Base-by-base conservation (phyloP, 495 filamentous ascomycete genomes). In the Filosporella fistucella region DNA sequence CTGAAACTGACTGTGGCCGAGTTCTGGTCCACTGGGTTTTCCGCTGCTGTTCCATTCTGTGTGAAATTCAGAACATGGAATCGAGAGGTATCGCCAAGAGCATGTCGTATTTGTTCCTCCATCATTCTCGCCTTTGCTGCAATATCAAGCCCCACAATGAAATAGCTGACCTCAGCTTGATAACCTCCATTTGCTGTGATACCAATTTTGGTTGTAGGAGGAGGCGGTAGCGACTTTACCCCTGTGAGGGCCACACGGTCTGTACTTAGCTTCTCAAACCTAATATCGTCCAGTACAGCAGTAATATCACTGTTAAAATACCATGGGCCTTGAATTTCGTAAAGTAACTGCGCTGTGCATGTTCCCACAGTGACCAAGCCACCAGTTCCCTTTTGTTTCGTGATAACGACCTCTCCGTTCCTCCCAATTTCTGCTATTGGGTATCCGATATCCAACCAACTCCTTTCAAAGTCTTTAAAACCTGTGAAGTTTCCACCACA, bases 231-330 rank as follows among this genome's bases (percentile, higher is more conserved):
- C 4, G 71, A 71, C 47, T 53, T 65, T 21, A 75, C 61, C 1
- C 73, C 68, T 11, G 58, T 58, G 0, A 80, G 57, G 2, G 53
- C 60, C 2, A 79, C 72, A 0, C 71, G 63, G 33, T 77, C 63
- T 47, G 56, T 38, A 20, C 68, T 64, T 21, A 66, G 54, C 56
- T 72, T 56, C 40, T 69, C 66, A 42, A 82, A 67, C 21, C 65
- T 50, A 39, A 80, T 65, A 26, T 72, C 61, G 25, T 64, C 63
- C 21, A 82, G 57, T 3, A 39, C 21, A 23, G 77, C 76, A 1
- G 68, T 76, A 35, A 82, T 77, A 57, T 83, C 79, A 2, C 65
- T 72, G 60, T 81, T 79, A 50, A 67, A 74, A 55, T 83, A 83
- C 58, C 64, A 71, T 0, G 69, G 71, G 1, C 79, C 79, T 49